These are phyloP conservation scores for Paspalum notatum DNA, from an alignment of 176 grass and related monocot genomes.

Conservation along the genomic window DNA sequence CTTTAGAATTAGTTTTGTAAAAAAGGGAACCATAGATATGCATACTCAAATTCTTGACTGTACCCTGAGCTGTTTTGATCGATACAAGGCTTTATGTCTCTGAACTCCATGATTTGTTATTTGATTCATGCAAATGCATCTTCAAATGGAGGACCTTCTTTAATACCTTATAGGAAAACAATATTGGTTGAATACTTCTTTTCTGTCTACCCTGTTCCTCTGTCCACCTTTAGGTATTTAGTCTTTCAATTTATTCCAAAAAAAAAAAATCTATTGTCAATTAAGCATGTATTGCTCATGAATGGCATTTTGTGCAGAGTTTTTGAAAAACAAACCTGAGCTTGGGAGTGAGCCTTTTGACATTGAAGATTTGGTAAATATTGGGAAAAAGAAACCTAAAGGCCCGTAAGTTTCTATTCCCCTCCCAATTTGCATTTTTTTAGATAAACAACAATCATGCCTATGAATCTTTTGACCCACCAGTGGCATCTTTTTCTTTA, in stretches of 20 bases:
- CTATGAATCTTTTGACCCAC: conserved; percentile 24
- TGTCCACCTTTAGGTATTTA: neutral
- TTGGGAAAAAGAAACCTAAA: conserved; percentile 72
- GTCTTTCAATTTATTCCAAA: neutral
- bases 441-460: neutral
- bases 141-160: neutral
- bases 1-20: conserved; percentile 15
- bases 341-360: conserved; percentile 92
- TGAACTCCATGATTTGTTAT: conserved; percentile 7
- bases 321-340: conserved; percentile 63
- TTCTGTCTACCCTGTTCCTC: neutral
- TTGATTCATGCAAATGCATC: conserved; percentile 27
- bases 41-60: neutral
- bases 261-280: conserved; percentile 12
- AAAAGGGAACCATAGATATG: neutral
- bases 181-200: conserved; percentile 24
- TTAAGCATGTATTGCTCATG: conserved; percentile 31
- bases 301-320: conserved; percentile 58
- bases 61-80: conserved; percentile 10
- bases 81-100: conserved; percentile 18
- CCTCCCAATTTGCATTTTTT: conserved; percentile 5
- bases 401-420: conserved; percentile 71
- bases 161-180: neutral
- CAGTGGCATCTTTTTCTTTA: conserved; percentile 30
- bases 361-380: conserved; percentile 93